These are phyloP conservation scores for Bimuria novae-zelandiae DNA, from an alignment of 2,329 filamentous ascomycete species.

Conservation along the genomic window DNA sequence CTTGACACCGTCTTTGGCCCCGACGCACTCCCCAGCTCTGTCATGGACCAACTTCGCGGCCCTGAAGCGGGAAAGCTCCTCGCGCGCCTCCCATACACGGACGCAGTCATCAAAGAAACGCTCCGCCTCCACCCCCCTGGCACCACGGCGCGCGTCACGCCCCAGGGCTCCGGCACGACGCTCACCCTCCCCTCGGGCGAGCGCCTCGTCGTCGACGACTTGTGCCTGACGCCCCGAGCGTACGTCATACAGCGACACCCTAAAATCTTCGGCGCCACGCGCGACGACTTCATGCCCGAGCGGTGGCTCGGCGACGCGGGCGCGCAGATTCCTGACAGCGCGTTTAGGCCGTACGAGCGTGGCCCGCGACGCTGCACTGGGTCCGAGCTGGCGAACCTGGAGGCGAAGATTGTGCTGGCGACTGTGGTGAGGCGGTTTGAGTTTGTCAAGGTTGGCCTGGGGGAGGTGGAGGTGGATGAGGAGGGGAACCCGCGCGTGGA, in stretches of 20 bases:
- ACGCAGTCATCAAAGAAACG: conserved; percentile 51
- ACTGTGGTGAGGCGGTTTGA: conserved; percentile 38
- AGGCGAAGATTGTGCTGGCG: conserved; percentile 57
- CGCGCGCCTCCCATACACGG: conserved; percentile 47
- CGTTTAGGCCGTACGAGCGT: conserved; percentile 59
- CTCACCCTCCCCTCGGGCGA: conserved; percentile 18
- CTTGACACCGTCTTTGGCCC: conserved; percentile 27
- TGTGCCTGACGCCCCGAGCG: conserved; percentile 16
- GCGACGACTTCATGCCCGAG: conserved; percentile 29
- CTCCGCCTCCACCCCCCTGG: conserved; percentile 48
- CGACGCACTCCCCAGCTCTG: conserved; percentile 1
- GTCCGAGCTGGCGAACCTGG: conserved; percentile 58
- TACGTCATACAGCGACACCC: conserved; percentile 25
- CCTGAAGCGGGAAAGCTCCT: conserved; percentile 6
- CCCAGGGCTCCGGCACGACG: conserved; percentile 11
- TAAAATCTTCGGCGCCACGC: conserved; percentile 16
- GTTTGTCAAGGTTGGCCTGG: conserved; percentile 42
- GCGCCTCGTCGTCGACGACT: conserved; percentile 15
- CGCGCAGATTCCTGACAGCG: conserved; percentile 45
- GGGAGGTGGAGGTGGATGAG: conserved; percentile 32
- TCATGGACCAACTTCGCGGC: conserved; percentile 1
- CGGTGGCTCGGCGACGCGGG: conserved; percentile 21
- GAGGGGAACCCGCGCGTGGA: conserved; percentile 29
- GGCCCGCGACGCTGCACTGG: conserved; percentile 61
- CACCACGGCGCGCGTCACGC: conserved; percentile 22